These are phyloP conservation scores for Penicillium roqueforti DNA, from an alignment of 495 filamentous ascomycete genomes.

Conservation along the genomic window DNA sequence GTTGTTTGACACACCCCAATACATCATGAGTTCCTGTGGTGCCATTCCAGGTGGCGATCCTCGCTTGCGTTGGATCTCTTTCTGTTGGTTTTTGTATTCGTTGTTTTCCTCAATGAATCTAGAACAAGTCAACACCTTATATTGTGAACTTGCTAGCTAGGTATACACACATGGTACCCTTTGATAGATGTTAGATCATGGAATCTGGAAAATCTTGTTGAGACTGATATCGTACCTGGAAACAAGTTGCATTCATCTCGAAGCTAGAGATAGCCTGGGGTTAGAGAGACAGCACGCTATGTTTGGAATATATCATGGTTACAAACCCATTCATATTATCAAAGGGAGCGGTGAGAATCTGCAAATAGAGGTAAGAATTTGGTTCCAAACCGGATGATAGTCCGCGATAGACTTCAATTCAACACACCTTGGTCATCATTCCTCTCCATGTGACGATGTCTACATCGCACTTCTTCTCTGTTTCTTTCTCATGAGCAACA, in stretches of 20 bases:
- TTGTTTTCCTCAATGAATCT: conserved; percentile 96
- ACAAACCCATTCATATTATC: conserved; percentile 74
- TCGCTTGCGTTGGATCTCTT: conserved; percentile 49
- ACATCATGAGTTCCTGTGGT: conserved; percentile 63
- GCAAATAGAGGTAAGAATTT: not conserved
- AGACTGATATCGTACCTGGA: conserved; percentile 61
- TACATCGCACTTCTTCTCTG: conserved; percentile 60
- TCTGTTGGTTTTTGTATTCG: conserved; percentile 55
- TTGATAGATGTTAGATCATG: conserved; percentile 13
- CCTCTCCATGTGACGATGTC: conserved; percentile 93
- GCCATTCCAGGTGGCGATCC: conserved; percentile 50
- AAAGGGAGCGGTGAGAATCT: conserved; percentile 85
- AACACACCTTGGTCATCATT: conserved; percentile 91
- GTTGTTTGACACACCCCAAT: conserved; percentile 46
- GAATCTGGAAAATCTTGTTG: conserved; percentile 12
- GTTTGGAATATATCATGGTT: not conserved
- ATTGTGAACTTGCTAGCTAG: not conserved
- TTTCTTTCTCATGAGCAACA: conserved; percentile 62
- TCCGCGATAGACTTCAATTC: not conserved
- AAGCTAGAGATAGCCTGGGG: conserved; percentile 52
- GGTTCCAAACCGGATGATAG: not conserved
- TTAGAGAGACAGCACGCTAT: not conserved
- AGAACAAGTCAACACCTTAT: conserved; percentile 10
- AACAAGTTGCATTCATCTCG: conserved; percentile 91
- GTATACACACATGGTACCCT: conserved; percentile 73